These are phyloP conservation scores for Gossypium sturtianum DNA, from an alignment of 345 rosid genomes.

Conservation along the genomic window DNA sequence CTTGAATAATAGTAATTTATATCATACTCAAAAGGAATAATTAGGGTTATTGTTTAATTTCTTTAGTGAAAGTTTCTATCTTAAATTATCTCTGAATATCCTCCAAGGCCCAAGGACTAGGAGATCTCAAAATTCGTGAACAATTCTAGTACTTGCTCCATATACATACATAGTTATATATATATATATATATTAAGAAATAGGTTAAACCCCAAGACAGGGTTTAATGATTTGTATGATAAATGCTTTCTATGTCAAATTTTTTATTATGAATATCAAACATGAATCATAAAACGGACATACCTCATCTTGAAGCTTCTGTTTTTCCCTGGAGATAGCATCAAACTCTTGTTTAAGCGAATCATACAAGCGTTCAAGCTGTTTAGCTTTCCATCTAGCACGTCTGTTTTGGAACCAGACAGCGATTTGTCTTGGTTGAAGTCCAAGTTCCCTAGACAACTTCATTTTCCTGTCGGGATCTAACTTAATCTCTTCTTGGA, in stretches of 20 bases:
- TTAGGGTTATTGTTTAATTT: no score
- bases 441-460: constrained; percentile 59
- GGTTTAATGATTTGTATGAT: not conserved
- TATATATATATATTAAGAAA: not conserved
- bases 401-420: constrained; percentile 6
- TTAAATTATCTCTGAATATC: no score
- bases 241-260: not conserved
- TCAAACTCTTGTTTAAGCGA: constrained; percentile 63
- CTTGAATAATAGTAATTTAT: no score
- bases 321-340: constrained; percentile 56
- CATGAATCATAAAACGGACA: no score
- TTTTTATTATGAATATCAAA: no score
- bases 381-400: constrained; percentile 78
- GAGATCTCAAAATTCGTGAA: no score
- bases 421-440: constrained; percentile 1
- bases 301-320: constrained; percentile 82
- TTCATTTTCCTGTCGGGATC: constrained; percentile 78
- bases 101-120: no score
- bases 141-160: no score
- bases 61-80: no score
- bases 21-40: no score
- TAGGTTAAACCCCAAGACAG: not conserved
- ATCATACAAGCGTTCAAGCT: constrained; percentile 70
- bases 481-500: constrained; percentile 80
- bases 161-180: no score